Percentiles rank a stretch among this genome's conserved stretches.
phyloP scores from a whole-genome alignment of 768 basidiomycete species.

The Rhizopogon vulgaris region DNA sequence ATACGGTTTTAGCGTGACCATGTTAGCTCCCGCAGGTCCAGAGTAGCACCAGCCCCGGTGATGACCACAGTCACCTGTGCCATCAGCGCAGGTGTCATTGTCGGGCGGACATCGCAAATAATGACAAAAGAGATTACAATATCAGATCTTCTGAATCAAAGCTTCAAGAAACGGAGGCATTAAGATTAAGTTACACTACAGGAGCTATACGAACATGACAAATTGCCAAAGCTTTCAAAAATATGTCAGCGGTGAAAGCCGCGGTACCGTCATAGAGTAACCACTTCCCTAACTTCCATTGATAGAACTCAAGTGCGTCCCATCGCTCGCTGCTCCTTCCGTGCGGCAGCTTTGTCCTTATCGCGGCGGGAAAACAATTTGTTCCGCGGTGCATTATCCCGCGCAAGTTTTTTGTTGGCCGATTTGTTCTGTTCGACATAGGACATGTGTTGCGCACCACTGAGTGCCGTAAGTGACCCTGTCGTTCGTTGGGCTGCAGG shows the following conservation, averaged over 20 bases:
- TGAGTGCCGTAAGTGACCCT: constrained; percentile 76
- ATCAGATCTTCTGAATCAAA: no score
- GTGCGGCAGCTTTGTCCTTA: constrained; percentile 57
- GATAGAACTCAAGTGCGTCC: constrained; percentile 19
- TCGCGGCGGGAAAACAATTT: constrained; percentile 82
- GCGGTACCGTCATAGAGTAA: neutral
- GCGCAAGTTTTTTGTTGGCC: constrained; percentile 74
- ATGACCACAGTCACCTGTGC: neutral
- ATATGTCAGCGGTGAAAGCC: neutral
- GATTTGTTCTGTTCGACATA: constrained; percentile 91
- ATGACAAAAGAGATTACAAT: no score
- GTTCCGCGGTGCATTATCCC: constrained; percentile 50
- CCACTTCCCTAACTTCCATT: neutral
- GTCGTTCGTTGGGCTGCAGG: constrained; percentile 70
- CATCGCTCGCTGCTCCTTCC: constrained; percentile 36
- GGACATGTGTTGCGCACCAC: constrained; percentile 88
- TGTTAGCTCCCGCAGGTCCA: neutral
- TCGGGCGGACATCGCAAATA: neutral
- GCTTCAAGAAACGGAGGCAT: neutral
- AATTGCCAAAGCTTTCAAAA: neutral
- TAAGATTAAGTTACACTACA: neutral
- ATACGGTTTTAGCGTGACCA: neutral
- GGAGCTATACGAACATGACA: neutral
- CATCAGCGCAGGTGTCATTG: neutral
- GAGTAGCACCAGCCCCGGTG: neutral